These are phyloP conservation scores for Saccharomycopsis crataegensis DNA, from an alignment of 1,139 yeast genomes.

Conservation along the genomic window DNA sequence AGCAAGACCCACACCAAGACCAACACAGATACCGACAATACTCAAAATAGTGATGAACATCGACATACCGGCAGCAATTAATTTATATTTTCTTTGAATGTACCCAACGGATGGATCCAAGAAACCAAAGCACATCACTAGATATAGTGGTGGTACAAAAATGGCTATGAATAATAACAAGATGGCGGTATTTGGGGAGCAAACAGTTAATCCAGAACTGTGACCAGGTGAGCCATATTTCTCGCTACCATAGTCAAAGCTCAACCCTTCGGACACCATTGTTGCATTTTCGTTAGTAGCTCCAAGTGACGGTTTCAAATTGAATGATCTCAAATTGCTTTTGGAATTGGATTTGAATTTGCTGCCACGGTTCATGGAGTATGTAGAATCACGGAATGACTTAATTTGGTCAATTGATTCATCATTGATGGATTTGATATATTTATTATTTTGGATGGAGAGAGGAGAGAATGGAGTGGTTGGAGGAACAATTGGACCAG, in stretches of 20 bases:
- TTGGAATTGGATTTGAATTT: slow-evolving; percentile 4
- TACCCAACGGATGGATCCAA: slow-evolving; percentile 18
- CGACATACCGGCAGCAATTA: slow-evolving; percentile 16
- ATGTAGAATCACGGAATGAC: background rate
- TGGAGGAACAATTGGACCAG: slow-evolving; percentile 1
- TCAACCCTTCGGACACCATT: background rate
- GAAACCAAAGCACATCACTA: slow-evolving; percentile 19
- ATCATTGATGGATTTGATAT: slow-evolving; percentile 15
- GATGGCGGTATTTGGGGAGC: slow-evolving; percentile 9
- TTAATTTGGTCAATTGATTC: slow-evolving; percentile 4
- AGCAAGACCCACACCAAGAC: slow-evolving; percentile 31
- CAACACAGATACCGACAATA: slow-evolving; percentile 28
- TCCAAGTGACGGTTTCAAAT: slow-evolving; percentile 10
- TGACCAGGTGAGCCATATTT: background rate
- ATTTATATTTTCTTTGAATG: slow-evolving; percentile 16
- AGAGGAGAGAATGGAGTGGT: slow-evolving; percentile 14
- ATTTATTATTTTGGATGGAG: slow-evolving; percentile 13
- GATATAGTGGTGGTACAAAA: slow-evolving; percentile 19
- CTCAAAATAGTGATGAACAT: slow-evolving; percentile 14
- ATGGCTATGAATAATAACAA: slow-evolving; percentile 15
- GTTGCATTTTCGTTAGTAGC: background rate
- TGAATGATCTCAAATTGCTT: slow-evolving; percentile 10
- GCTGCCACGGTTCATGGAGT: background rate
- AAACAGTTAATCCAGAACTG: background rate
- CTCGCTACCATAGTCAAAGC: background rate